phyloP scores from a whole-genome alignment of 176 grass and related monocot genomes.

The Eragrostis nindensis region DNA sequence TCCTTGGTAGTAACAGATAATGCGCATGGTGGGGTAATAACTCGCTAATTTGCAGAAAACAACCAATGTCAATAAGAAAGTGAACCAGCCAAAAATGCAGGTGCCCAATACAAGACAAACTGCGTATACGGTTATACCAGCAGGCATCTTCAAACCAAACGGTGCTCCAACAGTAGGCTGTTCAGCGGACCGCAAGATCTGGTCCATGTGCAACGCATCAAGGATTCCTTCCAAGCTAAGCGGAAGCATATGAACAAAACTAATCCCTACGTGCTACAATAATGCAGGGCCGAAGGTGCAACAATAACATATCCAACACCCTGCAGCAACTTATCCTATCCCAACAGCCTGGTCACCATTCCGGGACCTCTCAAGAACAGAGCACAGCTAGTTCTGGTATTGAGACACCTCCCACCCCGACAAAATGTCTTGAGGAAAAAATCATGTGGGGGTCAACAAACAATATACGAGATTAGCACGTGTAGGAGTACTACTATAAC shows the following conservation, averaged over 20 bases:
- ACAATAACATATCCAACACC: slow-evolving; percentile 8
- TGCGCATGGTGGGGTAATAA: not conserved
- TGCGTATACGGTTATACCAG: slow-evolving; percentile 23
- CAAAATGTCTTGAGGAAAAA: slow-evolving; percentile 32
- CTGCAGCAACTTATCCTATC: slow-evolving; percentile 22
- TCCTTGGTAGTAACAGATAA: not conserved
- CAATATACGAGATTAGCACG: not conserved
- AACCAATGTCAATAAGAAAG: not conserved
- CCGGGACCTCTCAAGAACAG: slow-evolving; percentile 29
- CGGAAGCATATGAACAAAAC: not conserved
- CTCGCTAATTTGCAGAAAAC: not conserved
- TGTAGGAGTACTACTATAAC: not conserved
- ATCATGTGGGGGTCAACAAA: not conserved
- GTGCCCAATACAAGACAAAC: slow-evolving; percentile 2
- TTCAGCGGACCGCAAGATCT: slow-evolving; percentile 12
- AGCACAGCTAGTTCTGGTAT: slow-evolving; percentile 25
- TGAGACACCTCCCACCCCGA: slow-evolving; percentile 1
- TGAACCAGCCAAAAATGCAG: slow-evolving; percentile 1
- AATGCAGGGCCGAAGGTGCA: slow-evolving; percentile 36
- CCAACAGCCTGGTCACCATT: slow-evolving; percentile 25
- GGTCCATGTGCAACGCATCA: slow-evolving; percentile 24
- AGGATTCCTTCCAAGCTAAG: slow-evolving; percentile 30
- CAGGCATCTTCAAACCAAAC: not conserved
- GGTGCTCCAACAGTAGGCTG: slow-evolving; percentile 21
- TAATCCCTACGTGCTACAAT: slow-evolving; percentile 40